These are phyloP conservation scores for Sphaceloma murrayae DNA, from an alignment of 2,329 filamentous ascomycete genomes.

Conservation along the genomic window DNA sequence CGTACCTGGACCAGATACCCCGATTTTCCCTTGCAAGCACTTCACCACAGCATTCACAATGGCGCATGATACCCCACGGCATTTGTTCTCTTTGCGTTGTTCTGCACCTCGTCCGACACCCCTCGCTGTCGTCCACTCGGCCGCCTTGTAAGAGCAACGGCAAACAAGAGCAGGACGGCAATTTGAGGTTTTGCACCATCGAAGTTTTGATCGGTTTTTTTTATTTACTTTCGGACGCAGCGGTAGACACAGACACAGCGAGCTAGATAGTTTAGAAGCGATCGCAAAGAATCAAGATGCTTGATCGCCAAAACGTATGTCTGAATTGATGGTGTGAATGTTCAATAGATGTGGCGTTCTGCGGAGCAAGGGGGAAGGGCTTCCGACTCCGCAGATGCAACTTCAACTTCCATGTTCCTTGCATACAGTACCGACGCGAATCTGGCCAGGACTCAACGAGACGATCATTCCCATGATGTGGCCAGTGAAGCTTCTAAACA, in stretches of 20 bases:
- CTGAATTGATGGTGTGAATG: neutral
- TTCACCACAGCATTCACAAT: constrained; percentile 6
- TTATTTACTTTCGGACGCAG: constrained; percentile 3
- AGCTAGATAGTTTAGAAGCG: constrained; percentile 11
- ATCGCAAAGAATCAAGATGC: constrained; percentile 3
- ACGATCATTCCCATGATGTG: no score
- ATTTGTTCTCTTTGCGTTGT: constrained; percentile 1
- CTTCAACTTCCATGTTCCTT: neutral
- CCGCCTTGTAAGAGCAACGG: constrained; percentile 6
- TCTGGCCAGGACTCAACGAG: no score
- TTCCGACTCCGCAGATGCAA: neutral
- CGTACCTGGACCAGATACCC: constrained; percentile 7
- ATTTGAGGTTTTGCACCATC: constrained; percentile 6
- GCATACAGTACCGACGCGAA: neutral
- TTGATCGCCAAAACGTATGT: constrained; percentile 1
- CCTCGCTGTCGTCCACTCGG: neutral
- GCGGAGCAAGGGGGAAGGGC: constrained; percentile 10
- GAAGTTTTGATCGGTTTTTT: no score
- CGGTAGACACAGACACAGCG: neutral
- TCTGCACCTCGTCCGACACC: neutral
- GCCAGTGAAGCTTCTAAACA: no score
- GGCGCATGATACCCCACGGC: constrained; percentile 12
- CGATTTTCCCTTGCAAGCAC: constrained; percentile 5
- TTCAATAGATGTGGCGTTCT: neutral
- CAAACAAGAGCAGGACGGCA: constrained; percentile 12